Evolutionary conservation across 371 early-diverging fungal genomes (phyloP).

Genomic region (Apophysomyces ossiformis): DNA sequence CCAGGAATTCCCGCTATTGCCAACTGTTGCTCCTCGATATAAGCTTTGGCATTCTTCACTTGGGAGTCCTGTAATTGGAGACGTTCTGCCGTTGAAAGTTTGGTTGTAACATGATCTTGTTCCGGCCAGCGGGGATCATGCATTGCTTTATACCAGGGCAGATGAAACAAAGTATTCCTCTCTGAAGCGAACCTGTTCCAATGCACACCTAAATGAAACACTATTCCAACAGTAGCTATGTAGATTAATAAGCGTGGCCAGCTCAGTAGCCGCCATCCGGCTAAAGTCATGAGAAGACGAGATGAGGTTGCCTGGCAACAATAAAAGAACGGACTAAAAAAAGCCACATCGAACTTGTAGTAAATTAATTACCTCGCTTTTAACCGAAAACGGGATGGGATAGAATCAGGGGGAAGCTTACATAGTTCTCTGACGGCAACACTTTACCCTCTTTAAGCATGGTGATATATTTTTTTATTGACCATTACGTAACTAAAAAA

Average conservation of each 20-base stretch:
- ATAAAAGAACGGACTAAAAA: too few species aligned
- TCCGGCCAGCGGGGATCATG: conserved; percentile 9
- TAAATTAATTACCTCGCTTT: too few species aligned
- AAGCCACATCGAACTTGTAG: too few species aligned
- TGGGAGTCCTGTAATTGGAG: not conserved
- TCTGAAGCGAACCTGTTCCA: not conserved
- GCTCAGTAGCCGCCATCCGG: not conserved
- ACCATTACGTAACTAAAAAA: conserved; percentile 63
- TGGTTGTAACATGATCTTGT: not conserved
- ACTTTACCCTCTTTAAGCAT: too few species aligned
- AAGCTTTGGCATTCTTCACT: not conserved
- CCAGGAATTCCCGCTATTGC: conserved; percentile 20
- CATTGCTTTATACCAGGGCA: conserved; percentile 1
- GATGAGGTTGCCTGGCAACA: not conserved
- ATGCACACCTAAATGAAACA: not conserved
- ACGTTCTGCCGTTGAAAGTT: not conserved
- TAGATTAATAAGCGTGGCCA: not conserved
- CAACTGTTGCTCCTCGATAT: not conserved
- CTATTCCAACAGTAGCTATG: not conserved
- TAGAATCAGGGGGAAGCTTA: too few species aligned
- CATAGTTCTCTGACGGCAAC: too few species aligned
- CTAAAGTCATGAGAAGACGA: not conserved
- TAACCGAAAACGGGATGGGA: too few species aligned
- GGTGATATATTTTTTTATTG: too few species aligned
- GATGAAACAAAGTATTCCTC: not conserved